phyloP scores from a whole-genome alignment of 225 moss, liverwort and hornwort genomes.

The Ulota crispa region DNA sequence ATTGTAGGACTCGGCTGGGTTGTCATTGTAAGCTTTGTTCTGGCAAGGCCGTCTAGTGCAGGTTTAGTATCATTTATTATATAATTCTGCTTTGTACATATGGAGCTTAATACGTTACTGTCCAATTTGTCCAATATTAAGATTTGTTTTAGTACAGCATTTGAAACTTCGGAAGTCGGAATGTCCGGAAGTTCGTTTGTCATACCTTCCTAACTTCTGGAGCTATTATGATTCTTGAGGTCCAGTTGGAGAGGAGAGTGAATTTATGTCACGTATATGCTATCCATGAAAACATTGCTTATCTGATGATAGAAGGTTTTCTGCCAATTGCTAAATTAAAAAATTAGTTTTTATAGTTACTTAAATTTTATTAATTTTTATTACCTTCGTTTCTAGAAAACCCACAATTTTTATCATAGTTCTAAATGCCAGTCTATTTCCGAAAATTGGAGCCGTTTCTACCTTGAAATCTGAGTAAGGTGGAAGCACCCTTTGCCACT shows the following conservation, averaged over 20 bases:
- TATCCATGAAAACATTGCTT: no score
- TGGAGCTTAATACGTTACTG: neutral
- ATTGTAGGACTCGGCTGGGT: neutral
- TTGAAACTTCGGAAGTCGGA: neutral
- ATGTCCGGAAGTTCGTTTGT: neutral
- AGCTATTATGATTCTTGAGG: no score
- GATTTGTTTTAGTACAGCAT: neutral
- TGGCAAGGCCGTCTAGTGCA: constrained; percentile 19
- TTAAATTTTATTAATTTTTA: no score
- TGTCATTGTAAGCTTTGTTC: constrained; percentile 19
- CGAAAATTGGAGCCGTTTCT: no score
- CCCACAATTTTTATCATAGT: no score
- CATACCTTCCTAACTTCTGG: neutral
- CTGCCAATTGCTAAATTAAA: no score
- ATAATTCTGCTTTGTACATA: constrained; percentile 26
- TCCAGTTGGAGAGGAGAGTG: neutral
- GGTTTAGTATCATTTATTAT: neutral
- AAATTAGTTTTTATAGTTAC: no score
- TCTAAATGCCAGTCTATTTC: no score
- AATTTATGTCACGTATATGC: neutral
- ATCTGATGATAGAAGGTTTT: no score
- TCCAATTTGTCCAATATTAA: neutral
- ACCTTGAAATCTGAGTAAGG: no score
- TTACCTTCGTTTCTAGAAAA: no score
- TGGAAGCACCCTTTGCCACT: no score